These are phyloP conservation scores for Paramarasmius palmivorus DNA, from an alignment of 1,284 basidiomycete genomes.

Conservation along the genomic window DNA sequence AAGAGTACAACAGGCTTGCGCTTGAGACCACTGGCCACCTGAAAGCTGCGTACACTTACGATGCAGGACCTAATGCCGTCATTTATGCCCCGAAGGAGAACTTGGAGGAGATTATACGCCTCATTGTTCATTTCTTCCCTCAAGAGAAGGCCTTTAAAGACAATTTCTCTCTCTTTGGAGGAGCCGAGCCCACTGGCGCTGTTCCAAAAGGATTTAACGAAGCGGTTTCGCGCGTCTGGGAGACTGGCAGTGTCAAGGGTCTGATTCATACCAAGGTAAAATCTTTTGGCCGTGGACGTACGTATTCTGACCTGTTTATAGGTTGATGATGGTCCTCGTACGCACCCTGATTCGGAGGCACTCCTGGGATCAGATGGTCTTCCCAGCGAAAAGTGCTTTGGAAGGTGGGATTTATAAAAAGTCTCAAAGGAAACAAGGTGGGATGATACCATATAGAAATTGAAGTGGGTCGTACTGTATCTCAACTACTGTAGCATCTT, in stretches of 20 bases:
- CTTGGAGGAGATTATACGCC: slow-evolving; percentile 74
- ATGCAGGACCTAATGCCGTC: slow-evolving; percentile 98
- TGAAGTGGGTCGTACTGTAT: no score
- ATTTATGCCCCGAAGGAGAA: slow-evolving; percentile 87
- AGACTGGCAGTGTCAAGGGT: slow-evolving; percentile 77
- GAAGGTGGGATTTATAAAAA: no score
- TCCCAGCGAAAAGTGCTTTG: no score
- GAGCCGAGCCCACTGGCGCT: slow-evolving; percentile 39
- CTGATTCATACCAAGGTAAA: slow-evolving; percentile 86
- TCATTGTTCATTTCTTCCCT: slow-evolving; percentile 85
- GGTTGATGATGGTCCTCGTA: no score
- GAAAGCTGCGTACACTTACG: slow-evolving; percentile 96
- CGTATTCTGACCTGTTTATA: no score
- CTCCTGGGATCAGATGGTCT: no score
- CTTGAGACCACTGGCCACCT: slow-evolving; percentile 60
- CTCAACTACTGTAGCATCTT: no score
- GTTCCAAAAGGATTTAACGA: slow-evolving; percentile 77
- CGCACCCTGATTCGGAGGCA: no score
- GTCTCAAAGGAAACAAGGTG: no score
- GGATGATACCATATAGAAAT: no score
- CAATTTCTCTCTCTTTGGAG: slow-evolving; percentile 64
- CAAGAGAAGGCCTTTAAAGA: slow-evolving; percentile 76
- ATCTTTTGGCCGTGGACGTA: no score
- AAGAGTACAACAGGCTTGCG: slow-evolving; percentile 91
- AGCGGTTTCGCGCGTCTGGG: slow-evolving; percentile 72